Conservation (phyloP, 345 rosid species). For the Aquilaria yunnanensis region DNA sequence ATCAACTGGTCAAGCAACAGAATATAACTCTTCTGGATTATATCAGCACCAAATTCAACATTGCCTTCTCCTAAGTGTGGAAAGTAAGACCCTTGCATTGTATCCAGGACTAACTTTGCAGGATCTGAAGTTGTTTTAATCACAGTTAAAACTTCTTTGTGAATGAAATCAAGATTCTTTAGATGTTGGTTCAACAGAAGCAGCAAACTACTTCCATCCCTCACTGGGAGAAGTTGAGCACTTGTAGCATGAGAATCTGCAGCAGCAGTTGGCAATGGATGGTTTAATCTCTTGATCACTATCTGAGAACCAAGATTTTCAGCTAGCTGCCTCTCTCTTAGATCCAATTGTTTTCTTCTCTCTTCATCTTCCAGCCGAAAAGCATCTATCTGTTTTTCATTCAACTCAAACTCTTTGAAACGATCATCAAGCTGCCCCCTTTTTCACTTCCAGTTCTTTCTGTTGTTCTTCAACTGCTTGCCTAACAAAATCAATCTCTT, state of each 20-base stretch:
- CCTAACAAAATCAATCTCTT: slow-evolving; percentile 8
- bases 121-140: slow-evolving; percentile 26
- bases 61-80: slow-evolving; percentile 4
- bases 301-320: neutral
- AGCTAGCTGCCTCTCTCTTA: slow-evolving; percentile 6
- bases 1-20: slow-evolving; percentile 27
- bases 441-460: slow-evolving; percentile 16
- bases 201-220: slow-evolving; percentile 8
- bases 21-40: slow-evolving; percentile 7
- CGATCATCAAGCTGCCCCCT: slow-evolving; percentile 9
- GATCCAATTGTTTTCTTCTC: too few relatives aligned
- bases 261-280: slow-evolving; percentile 1
- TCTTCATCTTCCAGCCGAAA: too few relatives aligned
- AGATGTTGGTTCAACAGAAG: slow-evolving; percentile 34
- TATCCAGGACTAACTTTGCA: slow-evolving; percentile 29
- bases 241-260: neutral
- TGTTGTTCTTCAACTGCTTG: slow-evolving; percentile 10
- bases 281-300: too few relatives aligned
- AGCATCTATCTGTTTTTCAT: too few relatives aligned
- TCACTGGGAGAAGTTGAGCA: slow-evolving; percentile 24
- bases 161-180: slow-evolving; percentile 12
- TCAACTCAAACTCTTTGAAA: slow-evolving; percentile 7
- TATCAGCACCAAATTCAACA: slow-evolving; percentile 14
- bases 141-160: slow-evolving; percentile 16
- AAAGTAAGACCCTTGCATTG: slow-evolving; percentile 17